Base-by-base conservation (phyloP, 352 stramenopile genomes). In the Pythium utonaiense region DNA sequence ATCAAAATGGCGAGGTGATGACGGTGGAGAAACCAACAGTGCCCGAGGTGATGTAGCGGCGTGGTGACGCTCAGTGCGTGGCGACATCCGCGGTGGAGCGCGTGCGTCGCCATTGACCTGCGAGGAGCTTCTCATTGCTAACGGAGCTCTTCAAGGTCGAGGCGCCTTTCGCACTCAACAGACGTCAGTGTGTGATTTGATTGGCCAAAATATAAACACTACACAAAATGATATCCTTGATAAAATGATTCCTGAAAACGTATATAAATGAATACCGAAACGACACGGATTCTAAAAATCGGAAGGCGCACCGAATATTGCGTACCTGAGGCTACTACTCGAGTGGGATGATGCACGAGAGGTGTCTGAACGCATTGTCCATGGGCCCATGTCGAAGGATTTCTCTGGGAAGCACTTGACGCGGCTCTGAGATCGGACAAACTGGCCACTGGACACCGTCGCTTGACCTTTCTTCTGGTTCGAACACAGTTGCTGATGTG, bases 1-100 rank as follows among this genome's bases (percentile, higher is more conserved):
- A 40, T 71, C 64, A 0, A 53, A 0, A 36, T 49, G 38, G 7
- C 64, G 58, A 19, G 58, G 64, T 22, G 64, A 71, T 33, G 40
- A 14, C 22, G 54, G 40, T 25, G 40, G 40, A 19, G 61, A 42
- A 22, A 54, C 24, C 17, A 21, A 21, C 16, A 57, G 28, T 21
- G 36, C 17, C 6, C 33, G 53, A 6, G 30, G 16, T 2, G 31
- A 38, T 31, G 52, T 16, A 40, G 27, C 14, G 16, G 24, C 31
- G n/a, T 58, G 24, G 42, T 21, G 34, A 13, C 52, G 52, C 25
- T 58, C 22, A 24, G 34, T 48, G 21, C 38, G 47, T 34, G 53
- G 61, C 22, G 47, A 55, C 22, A 14, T 19, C 3, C 27, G 28
- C 6, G 53, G 42, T 8, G 42, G 5, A 13, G 42, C 14, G 7